phyloP scores from a whole-genome alignment of 805 yeast species.

The Candida silvicultrix region DNA sequence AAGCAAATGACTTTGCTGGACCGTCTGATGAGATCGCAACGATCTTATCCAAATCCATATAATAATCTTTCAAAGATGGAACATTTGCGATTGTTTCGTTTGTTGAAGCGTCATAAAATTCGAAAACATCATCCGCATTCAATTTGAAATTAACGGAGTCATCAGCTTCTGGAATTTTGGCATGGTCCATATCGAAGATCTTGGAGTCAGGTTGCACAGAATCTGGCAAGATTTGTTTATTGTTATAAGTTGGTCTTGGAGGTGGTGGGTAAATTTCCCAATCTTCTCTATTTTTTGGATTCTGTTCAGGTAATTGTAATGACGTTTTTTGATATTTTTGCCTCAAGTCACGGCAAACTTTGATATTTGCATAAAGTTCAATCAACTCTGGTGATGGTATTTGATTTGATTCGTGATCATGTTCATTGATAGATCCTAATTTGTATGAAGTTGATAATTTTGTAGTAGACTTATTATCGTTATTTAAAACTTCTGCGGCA shows the following conservation, averaged over 20 bases:
- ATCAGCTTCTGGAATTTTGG: conserved; percentile 45
- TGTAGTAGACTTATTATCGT: conserved; percentile 7
- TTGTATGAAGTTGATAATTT: conserved; percentile 28
- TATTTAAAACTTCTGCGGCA: conserved; percentile 15
- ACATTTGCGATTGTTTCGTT: conserved; percentile 42
- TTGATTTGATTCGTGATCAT: conserved; percentile 46
- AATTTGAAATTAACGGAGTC: conserved; percentile 32
- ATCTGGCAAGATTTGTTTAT: conserved; percentile 43
- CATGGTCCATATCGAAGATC: conserved; percentile 35
- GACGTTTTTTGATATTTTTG: conserved; percentile 69
- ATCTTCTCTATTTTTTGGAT: conserved; percentile 70
- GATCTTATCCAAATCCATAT: conserved; percentile 71
- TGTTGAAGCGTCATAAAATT: conserved; percentile 39
- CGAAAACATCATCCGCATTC: conserved; percentile 65
- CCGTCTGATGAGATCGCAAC: conserved; percentile 84
- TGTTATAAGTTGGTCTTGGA: conserved; percentile 84
- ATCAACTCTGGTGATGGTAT: conserved; percentile 64
- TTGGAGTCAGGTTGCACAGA: conserved; percentile 33
- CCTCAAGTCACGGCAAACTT: conserved; percentile 65
- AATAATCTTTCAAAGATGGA: conserved; percentile 84
- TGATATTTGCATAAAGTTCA: conserved; percentile 55
- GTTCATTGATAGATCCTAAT: conserved; percentile 39
- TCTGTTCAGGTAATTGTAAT: conserved; percentile 63
- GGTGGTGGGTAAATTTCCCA: conserved; percentile 93
- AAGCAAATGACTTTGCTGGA: conserved; percentile 94